A percentile compares a stretch with the other conserved stretches of the same genome.
phyloP scores from a whole-genome alignment of 192 early-diverging fungal genomes.

The Entomortierella lignicola region DNA sequence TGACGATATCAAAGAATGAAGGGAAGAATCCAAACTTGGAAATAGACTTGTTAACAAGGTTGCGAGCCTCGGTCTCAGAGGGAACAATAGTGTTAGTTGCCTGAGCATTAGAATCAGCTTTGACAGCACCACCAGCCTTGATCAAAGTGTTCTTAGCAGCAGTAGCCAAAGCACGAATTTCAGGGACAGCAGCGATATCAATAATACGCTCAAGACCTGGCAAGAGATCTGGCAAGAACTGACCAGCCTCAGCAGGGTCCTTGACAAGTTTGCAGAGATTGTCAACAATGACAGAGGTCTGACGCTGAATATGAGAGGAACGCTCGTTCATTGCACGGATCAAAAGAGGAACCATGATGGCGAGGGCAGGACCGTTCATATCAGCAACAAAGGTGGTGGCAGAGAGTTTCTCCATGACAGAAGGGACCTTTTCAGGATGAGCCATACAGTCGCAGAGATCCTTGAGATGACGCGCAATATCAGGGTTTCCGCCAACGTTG shows the following conservation, averaged over 20 bases:
- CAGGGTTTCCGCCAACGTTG: slow-evolving; percentile 80
- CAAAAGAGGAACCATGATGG: slow-evolving; percentile 84
- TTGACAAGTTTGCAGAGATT: slow-evolving; percentile 92
- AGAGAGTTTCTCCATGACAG: slow-evolving; percentile 80
- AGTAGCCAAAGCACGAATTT: slow-evolving; percentile 77
- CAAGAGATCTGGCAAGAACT: slow-evolving; percentile 82
- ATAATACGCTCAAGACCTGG: slow-evolving; percentile 82
- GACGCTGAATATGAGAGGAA: slow-evolving; percentile 75
- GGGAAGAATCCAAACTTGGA: slow-evolving; percentile 56
- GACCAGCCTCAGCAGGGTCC: slow-evolving; percentile 81
- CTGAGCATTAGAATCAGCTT: slow-evolving; percentile 38
- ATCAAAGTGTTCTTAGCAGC: slow-evolving; percentile 75
- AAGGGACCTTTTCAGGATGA: slow-evolving; percentile 81
- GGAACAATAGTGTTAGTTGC: slow-evolving; percentile 32
- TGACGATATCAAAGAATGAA: slow-evolving; percentile 59
- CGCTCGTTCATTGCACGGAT: slow-evolving; percentile 77
- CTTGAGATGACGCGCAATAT: slow-evolving; percentile 81
- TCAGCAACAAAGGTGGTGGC: slow-evolving; percentile 85
- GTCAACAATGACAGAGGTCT: slow-evolving; percentile 84
- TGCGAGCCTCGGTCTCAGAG: slow-evolving; percentile 58
- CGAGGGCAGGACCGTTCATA: slow-evolving; percentile 79
- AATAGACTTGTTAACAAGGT: slow-evolving; percentile 60
- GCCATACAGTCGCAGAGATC: slow-evolving; percentile 80
- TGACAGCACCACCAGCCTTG: slow-evolving; percentile 66
- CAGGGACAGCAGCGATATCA: slow-evolving; percentile 81